These are phyloP conservation scores for Penicillium coffeae DNA, from an alignment of 495 filamentous ascomycete genomes.

Conservation along the genomic window DNA sequence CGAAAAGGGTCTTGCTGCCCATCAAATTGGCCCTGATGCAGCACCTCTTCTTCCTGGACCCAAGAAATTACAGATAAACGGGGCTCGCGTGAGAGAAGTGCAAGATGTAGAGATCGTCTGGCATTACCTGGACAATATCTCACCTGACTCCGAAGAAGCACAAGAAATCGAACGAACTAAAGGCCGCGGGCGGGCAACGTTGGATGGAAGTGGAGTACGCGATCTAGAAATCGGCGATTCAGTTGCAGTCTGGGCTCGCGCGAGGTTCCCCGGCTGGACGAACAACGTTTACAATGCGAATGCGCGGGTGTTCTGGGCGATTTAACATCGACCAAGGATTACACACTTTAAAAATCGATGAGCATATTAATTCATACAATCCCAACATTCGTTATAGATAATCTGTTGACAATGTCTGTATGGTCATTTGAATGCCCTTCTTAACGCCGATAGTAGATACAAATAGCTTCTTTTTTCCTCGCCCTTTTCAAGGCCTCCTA, in stretches of 20 bases:
- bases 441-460: conserved; percentile 21
- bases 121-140: conserved; percentile 48
- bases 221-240: conserved; percentile 59
- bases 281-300: conserved; percentile 55
- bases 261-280: conserved; percentile 59
- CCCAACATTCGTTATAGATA: neutral
- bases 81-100: conserved; percentile 24
- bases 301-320: conserved; percentile 61
- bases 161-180: conserved; percentile 28
- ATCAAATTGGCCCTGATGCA: conserved; percentile 22
- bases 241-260: conserved; percentile 61
- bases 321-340: conserved; percentile 38
- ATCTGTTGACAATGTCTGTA: conserved; percentile 12
- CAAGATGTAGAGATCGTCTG: conserved; percentile 52
- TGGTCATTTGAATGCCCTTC: conserved; percentile 20
- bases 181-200: conserved; percentile 53
- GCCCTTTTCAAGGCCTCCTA: conserved; percentile 30
- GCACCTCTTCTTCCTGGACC: conserved; percentile 38
- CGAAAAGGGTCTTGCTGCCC: conserved; percentile 15
- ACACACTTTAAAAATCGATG: no score
- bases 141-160: conserved; percentile 43
- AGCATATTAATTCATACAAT: no score
- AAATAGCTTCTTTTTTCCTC: conserved; percentile 4
- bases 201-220: conserved; percentile 54
- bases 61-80: conserved; percentile 54